phyloP scores from a whole-genome alignment of 768 basidiomycete genomes.

The Rhodotorula babjevae region DNA sequence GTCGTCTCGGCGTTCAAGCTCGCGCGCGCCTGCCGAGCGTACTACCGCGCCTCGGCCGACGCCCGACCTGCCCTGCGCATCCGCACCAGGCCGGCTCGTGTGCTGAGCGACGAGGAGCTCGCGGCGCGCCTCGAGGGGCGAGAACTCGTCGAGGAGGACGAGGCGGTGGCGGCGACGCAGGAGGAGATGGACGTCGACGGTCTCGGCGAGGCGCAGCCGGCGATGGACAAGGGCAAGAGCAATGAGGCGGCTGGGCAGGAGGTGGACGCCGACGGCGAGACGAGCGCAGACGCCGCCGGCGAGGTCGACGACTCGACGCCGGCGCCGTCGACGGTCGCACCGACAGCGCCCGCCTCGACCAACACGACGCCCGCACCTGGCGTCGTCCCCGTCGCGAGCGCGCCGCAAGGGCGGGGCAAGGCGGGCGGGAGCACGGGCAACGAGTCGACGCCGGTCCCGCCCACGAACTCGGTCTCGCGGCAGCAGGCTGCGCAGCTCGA shows the following conservation, averaged over 20 bases:
- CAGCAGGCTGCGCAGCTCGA: conserved; percentile 11
- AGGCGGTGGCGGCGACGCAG: conserved; percentile 5
- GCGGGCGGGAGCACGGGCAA: conserved; percentile 23
- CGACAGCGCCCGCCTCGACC: neutral
- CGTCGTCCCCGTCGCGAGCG: neutral
- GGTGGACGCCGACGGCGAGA: conserved; percentile 49
- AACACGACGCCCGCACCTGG: neutral
- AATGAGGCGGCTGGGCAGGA: conserved; percentile 52
- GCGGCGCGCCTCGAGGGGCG: conserved; percentile 29
- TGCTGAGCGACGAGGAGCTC: conserved; percentile 53
- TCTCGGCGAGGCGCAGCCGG: conserved; percentile 46
- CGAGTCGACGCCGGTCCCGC: conserved; percentile 14
- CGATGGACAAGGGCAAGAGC: conserved; percentile 47
- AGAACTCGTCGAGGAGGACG: conserved; percentile 3
- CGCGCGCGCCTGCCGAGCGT: conserved; percentile 75
- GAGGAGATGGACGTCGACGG: conserved; percentile 15
- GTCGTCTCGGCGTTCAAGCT: conserved; percentile 74
- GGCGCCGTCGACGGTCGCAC: conserved; percentile 5
- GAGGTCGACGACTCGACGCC: conserved; percentile 36
- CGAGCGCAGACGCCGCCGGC: conserved; percentile 46
- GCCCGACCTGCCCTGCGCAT: conserved; percentile 62
- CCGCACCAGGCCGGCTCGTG: conserved; percentile 41
- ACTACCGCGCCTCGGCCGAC: conserved; percentile 70
- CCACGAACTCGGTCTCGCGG: conserved; percentile 6
- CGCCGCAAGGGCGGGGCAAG: conserved; percentile 17